Percentiles rank a stretch among this genome's conserved stretches.
Evolutionary conservation across 345 rosid species (phyloP).

Genomic region (Arabidopsis arenosa): DNA sequence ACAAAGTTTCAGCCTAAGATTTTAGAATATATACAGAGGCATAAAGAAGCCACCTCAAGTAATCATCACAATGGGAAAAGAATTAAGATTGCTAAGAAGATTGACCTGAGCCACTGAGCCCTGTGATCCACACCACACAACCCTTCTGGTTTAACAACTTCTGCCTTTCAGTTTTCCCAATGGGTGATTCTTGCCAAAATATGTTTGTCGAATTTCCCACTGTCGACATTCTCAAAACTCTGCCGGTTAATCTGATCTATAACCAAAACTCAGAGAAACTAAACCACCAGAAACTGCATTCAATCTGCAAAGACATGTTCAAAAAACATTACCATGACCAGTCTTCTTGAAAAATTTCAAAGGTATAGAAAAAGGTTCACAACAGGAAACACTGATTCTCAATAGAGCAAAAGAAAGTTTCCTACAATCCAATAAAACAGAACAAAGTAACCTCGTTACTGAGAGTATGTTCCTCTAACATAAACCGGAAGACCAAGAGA

Average conservation of each 20-base stretch:
- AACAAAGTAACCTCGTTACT: not conserved
- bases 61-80: conserved; percentile 1
- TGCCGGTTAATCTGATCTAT: conserved; percentile 31
- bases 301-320: conserved; percentile 21
- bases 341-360: not conserved
- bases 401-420: not conserved
- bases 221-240: conserved; percentile 59
- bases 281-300: conserved; percentile 18
- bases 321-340: conserved; percentile 1
- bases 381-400: conserved; percentile 6
- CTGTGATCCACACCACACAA: conserved; percentile 95
- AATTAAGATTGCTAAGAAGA: conserved; percentile 1
- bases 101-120: conserved; percentile 96
- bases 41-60: not conserved
- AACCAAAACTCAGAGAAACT: conserved; percentile 25
- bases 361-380: not conserved
- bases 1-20: conserved; percentile 4
- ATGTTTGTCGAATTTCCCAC: conserved; percentile 71
- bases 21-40: not conserved
- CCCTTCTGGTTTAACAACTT: conserved; percentile 80
- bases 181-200: conserved; percentile 91
- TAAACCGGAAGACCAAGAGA: conserved; percentile 2
- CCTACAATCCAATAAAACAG: not conserved
- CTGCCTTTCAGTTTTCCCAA: conserved; percentile 82
- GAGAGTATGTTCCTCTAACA: conserved; percentile 2